These are phyloP conservation scores for Vanderwaltozyma verrucispora DNA, from an alignment of 805 yeast species.

Conservation along the genomic window DNA sequence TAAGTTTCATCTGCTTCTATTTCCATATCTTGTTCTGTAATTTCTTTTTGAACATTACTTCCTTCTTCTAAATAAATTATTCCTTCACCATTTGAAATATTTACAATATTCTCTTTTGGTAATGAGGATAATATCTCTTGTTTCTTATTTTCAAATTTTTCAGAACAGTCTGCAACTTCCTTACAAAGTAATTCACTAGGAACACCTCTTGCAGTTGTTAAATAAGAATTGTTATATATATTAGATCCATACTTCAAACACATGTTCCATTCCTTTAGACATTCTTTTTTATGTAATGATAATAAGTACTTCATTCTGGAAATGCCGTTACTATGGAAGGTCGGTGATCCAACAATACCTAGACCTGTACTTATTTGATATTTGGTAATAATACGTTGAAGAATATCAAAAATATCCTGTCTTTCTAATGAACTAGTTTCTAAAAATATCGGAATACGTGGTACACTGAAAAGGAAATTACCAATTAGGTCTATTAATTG, in stretches of 20 bases:
- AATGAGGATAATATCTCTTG: slow-evolving; percentile 12
- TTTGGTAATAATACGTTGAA: slow-evolving; percentile 15
- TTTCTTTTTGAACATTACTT: not conserved
- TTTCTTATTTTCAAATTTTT: slow-evolving; percentile 14
- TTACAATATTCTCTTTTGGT: slow-evolving; percentile 14
- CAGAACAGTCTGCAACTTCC: slow-evolving; percentile 2
- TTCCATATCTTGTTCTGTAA: slow-evolving; percentile 1
- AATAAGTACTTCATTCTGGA: slow-evolving; percentile 10
- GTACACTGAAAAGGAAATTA: slow-evolving; percentile 11
- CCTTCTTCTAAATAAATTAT: slow-evolving; percentile 19
- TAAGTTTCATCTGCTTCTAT: not conserved
- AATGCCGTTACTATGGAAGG: slow-evolving; percentile 16
- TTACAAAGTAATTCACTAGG: slow-evolving; percentile 17
- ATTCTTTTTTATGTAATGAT: slow-evolving; percentile 10
- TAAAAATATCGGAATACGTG: slow-evolving; percentile 22
- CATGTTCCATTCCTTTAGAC: slow-evolving; percentile 19
- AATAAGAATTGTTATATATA: slow-evolving; percentile 10
- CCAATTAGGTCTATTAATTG: slow-evolving; percentile 12
- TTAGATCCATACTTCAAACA: slow-evolving; percentile 17
- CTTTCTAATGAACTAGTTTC: slow-evolving; percentile 22
- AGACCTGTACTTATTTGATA: slow-evolving; percentile 20
- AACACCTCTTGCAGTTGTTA: slow-evolving; percentile 13
- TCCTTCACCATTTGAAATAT: slow-evolving; percentile 11
- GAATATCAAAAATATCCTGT: slow-evolving; percentile 22
- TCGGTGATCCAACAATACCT: slow-evolving; percentile 14